These are phyloP conservation scores for Oryza meridionalis DNA, from an alignment of 176 grass and related monocot species.

Conservation along the genomic window DNA sequence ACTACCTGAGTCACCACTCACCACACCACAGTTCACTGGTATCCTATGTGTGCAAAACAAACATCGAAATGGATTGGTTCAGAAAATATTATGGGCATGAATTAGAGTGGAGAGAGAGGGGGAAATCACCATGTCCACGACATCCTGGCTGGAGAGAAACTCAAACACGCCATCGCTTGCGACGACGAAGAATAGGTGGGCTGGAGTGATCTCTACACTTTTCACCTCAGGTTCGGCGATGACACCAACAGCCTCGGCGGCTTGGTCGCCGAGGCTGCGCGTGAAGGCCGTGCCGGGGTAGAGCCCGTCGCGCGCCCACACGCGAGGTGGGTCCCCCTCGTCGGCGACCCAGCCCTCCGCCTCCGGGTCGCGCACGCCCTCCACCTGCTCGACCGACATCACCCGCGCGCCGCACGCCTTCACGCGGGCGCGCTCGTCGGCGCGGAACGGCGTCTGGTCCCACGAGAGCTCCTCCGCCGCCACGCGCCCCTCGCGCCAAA, in stretches of 20 bases:
- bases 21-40: constrained; percentile 12
- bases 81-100: constrained; percentile 9
- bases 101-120: not conserved
- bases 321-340: constrained; percentile 88
- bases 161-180: constrained; percentile 97
- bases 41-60: not conserved
- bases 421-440: constrained; percentile 89
- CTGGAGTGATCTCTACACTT: constrained; percentile 61
- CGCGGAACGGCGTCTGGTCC: constrained; percentile 96
- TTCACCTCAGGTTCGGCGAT: constrained; percentile 84
- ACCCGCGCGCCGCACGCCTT: constrained; percentile 77
- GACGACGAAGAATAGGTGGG: constrained; percentile 82
- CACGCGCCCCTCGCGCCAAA: constrained; percentile 53
- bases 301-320: constrained; percentile 86
- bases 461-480: constrained; percentile 83
- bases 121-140: constrained; percentile 80
- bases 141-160: constrained; percentile 89
- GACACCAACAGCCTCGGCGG: constrained; percentile 78
- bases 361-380: constrained; percentile 57
- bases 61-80: not conserved
- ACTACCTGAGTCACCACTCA: constrained; percentile 1
- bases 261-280: constrained; percentile 83
- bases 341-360: constrained; percentile 57
- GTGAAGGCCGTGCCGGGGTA: constrained; percentile 97
- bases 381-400: constrained; percentile 81